A percentile compares a stretch with the other conserved stretches of the same genome.
phyloP scores from a whole-genome alignment of 2,329 filamentous ascomycete species.

The Epichloe coenophiala region DNA sequence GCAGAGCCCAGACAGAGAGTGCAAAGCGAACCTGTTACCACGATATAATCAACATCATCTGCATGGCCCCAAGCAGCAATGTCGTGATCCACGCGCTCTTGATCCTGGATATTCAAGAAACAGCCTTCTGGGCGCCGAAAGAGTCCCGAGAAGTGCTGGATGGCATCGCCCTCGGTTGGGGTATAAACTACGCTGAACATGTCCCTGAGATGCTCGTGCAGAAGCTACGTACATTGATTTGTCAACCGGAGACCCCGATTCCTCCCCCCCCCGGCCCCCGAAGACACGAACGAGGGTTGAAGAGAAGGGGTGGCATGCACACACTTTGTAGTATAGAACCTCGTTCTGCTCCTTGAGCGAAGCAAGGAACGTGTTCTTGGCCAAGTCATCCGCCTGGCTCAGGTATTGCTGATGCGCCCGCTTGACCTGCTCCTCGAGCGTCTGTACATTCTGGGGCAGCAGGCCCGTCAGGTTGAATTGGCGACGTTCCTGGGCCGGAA shows the following conservation, averaged over 20 bases:
- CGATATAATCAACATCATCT: conserved; percentile 78
- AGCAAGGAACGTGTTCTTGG: conserved; percentile 80
- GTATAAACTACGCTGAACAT: conserved; percentile 91
- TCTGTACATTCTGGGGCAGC: conserved; percentile 59
- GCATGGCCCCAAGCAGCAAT: conserved; percentile 53
- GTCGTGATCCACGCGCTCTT: conserved; percentile 50
- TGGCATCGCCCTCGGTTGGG: conserved; percentile 79
- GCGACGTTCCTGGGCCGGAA: conserved; percentile 53
- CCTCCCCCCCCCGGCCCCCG: too few relatives aligned
- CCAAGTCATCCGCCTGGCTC: conserved; percentile 47
- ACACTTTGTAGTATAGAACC: conserved; percentile 63
- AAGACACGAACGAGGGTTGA: too few relatives aligned
- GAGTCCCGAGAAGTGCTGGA: conserved; percentile 66
- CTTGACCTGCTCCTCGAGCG: conserved; percentile 60
- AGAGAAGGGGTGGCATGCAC: conserved; percentile 5
- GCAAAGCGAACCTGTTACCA: conserved; percentile 52
- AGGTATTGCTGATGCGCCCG: conserved; percentile 73
- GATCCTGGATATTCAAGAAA: conserved; percentile 61
- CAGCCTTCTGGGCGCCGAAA: conserved; percentile 72
- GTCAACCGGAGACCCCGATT: too few relatives aligned
- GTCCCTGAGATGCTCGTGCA: conserved; percentile 66
- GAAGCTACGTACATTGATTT: conserved; percentile 34
- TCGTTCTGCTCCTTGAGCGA: conserved; percentile 77
- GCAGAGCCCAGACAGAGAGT: background rate
- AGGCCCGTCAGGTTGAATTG: conserved; percentile 60